phyloP scores from a whole-genome alignment of 257 asterid genomes.

The Solanum etuberosum region DNA sequence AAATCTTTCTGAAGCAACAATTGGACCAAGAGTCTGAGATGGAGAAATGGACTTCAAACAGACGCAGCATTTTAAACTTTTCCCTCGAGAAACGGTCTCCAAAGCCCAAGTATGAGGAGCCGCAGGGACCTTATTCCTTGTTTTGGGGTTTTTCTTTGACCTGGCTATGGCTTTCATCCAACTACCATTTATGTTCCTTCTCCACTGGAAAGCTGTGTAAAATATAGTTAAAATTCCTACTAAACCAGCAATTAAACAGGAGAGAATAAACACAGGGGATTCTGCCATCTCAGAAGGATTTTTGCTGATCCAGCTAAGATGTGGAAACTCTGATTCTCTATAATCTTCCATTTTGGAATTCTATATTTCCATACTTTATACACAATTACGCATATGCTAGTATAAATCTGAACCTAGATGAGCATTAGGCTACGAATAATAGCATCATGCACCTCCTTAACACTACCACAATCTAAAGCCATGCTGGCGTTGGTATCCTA shows the following conservation, averaged over 20 bases:
- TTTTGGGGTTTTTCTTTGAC: conserved; percentile 88
- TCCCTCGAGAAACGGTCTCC: conserved; percentile 79
- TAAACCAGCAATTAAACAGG: conserved; percentile 69
- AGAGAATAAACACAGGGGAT: conserved; percentile 49
- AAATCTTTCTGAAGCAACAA: conserved; percentile 58
- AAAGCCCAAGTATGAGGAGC: conserved; percentile 77
- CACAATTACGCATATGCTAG: neutral
- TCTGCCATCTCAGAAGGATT: conserved; percentile 71
- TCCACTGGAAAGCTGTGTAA: conserved; percentile 90
- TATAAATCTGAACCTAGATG: neutral
- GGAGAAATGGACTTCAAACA: conserved; percentile 73
- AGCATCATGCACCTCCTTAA: neutral
- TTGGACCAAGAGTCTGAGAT: conserved; percentile 72
- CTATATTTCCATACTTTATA: conserved; percentile 7
- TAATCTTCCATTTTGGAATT: conserved; percentile 61
- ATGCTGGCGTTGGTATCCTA: neutral
- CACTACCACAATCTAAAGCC: neutral
- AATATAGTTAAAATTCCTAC: conserved; percentile 71
- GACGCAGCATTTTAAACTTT: conserved; percentile 77
- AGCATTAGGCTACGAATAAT: neutral
- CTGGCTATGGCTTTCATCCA: conserved; percentile 98
- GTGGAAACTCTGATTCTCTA: conserved; percentile 51
- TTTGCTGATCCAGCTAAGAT: conserved; percentile 61
- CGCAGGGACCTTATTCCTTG: conserved; percentile 53
- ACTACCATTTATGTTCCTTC: conserved; percentile 70